Percentiles rank a stretch among this genome's conserved stretches.
phyloP scores from a whole-genome alignment of 2,329 filamentous ascomycete genomes.

The Pseudogymnoascus sp. region DNA sequence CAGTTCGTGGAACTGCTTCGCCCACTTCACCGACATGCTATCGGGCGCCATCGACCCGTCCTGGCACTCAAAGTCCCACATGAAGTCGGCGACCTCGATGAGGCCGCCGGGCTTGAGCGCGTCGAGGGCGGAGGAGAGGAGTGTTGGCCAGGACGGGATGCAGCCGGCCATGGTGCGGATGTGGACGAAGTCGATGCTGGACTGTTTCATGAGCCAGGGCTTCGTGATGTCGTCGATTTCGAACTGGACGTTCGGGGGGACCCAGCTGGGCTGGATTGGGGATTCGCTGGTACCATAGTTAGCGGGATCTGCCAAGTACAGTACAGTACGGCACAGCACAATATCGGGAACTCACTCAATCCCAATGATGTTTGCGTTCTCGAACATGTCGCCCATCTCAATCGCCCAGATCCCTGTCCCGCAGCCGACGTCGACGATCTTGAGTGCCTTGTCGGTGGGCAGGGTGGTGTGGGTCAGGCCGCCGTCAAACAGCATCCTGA shows the following conservation, averaged over 20 bases:
- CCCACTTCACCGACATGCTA: conserved; percentile 18
- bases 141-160: conserved; percentile 46
- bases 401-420: conserved; percentile 59
- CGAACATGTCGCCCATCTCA: conserved; percentile 46
- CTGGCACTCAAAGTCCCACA: conserved; percentile 14
- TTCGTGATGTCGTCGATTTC: conserved; percentile 58
- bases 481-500: conserved; percentile 21
- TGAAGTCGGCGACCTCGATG: conserved; percentile 27
- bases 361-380: conserved; percentile 29
- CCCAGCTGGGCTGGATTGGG: conserved; percentile 50
- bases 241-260: conserved; percentile 56
- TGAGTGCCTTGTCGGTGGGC: conserved; percentile 30
- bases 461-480: conserved; percentile 25
- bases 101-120: conserved; percentile 27
- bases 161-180: conserved; percentile 50
- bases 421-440: conserved; percentile 41
- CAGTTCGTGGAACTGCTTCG: conserved; percentile 12
- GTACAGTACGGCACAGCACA: conserved; percentile 33
- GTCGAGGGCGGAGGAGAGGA: conserved; percentile 45
- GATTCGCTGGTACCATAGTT: conserved; percentile 50
- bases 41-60: conserved; percentile 15
- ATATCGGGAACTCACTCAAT: conserved; percentile 13
- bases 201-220: conserved; percentile 34
- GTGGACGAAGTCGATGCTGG: conserved; percentile 54
- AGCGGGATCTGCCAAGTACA: conserved; percentile 16